These are phyloP conservation scores for Ustilago esculenta DNA, from an alignment of 1,284 basidiomycete genomes.

Conservation along the genomic window DNA sequence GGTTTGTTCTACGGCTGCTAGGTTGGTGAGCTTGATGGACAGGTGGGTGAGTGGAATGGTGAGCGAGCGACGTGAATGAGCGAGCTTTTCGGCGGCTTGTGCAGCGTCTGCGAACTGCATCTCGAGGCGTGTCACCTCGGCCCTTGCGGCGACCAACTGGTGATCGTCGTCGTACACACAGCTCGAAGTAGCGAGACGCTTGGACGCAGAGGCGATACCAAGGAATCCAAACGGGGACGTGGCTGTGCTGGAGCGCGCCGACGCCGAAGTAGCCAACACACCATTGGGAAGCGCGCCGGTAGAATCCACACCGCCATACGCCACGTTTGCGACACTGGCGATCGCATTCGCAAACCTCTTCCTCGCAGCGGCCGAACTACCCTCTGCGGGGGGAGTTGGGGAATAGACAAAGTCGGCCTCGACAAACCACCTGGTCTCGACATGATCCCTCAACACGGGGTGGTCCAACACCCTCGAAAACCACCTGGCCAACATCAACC, in stretches of 20 bases:
- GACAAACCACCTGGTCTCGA: conserved; percentile 57
- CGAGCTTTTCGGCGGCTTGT: conserved; percentile 45
- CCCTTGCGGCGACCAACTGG: conserved; percentile 54
- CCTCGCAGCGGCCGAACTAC: conserved; percentile 45
- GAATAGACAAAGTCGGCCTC: conserved; percentile 62
- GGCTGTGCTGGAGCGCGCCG: conserved; percentile 23
- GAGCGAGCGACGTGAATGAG: conserved; percentile 35
- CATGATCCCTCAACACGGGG: conserved; percentile 45
- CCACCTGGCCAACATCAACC: conserved; percentile 52
- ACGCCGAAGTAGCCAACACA: conserved; percentile 49
- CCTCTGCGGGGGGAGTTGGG: conserved; percentile 46
- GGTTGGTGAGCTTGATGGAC: conserved; percentile 42
- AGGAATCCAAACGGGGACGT: conserved; percentile 43
- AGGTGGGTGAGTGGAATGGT: conserved; percentile 27
- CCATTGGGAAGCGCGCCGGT: conserved; percentile 51
- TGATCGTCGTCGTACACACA: conserved; percentile 58
- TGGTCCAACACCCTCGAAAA: conserved; percentile 51
- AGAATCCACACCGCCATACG: conserved; percentile 42
- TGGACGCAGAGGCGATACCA: conserved; percentile 36
- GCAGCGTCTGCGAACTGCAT: conserved; percentile 59
- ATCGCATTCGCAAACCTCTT: conserved; percentile 53
- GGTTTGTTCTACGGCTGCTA: conserved; percentile 46
- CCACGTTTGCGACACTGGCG: conserved; percentile 45
- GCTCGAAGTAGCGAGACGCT: conserved; percentile 46
- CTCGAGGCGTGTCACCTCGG: conserved; percentile 59